Base-by-base conservation (phyloP, 108 stramenopile species). In the Conticribra weissflogii region DNA sequence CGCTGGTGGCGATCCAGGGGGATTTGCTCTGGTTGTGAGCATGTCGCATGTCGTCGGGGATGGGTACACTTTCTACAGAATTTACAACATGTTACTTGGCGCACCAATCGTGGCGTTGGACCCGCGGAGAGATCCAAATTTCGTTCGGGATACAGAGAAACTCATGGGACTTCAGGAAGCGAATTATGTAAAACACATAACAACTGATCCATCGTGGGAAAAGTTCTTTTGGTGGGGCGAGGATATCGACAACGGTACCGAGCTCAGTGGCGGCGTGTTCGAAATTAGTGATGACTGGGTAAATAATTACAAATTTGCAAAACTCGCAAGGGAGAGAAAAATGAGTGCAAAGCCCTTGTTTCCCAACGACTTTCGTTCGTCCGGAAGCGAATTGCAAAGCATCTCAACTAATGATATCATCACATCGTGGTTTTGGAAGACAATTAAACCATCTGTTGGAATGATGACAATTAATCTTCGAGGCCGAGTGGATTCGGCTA, bases 41-140 rank as follows among this genome's bases (percentile, higher is more conserved):
- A 81, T 81, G 79, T 72, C 76, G 3, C 81, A 78, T 36, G 54
- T 72, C 22, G 72, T 53, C 14, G 81, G 81, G 27, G 81, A 81
- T 25, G 76, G 57, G 1, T 61, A 77, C 57, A 77, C 81, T 3
- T 81, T 67, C 44, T 81, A 81, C 53, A 63, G 66, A 23, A 62
- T 81, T 19, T 52, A 78, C 41, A 77, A 81, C 33, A 81, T 81
- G 81, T n/a, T 81, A 5, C 34, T 67, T n/a, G 71, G 60, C 19
- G 30, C 34, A 2, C 57, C 57, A 0, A 56, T 78, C 5, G 45
- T 24, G 14, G 54, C 63, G 21, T 49, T 81, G 58, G 71, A 62
- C 21, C 71, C 81, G 17, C 24, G 67, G 44, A 32, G 81, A 44
- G 63, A 73, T 17, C n/a, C 67, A 19, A 3, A 45, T 0, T 81